phyloP scores from a whole-genome alignment of 129 eudicot genomes.

The Scalesia atractyloides region DNA sequence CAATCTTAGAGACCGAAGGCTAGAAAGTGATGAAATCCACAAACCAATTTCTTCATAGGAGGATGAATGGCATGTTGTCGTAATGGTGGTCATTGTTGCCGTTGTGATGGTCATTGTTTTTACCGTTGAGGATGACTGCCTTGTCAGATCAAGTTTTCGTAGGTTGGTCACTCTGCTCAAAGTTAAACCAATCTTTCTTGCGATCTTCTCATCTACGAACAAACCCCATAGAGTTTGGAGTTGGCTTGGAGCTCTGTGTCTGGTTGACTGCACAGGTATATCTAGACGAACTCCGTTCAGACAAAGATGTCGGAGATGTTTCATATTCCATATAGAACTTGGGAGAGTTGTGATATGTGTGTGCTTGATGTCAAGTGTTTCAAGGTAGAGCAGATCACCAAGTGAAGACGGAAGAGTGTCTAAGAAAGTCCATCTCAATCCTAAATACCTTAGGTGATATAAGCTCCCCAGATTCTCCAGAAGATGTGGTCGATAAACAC shows the following conservation, averaged over 20 bases:
- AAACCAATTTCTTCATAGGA: constrained; percentile 23
- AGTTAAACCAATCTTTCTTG: constrained; percentile 20
- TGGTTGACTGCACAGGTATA: constrained; percentile 20
- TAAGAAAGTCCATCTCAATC: constrained; percentile 39
- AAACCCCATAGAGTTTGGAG: constrained; percentile 39
- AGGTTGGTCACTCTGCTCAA: constrained; percentile 32
- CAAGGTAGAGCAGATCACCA: constrained; percentile 33
- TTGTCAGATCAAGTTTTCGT: constrained; percentile 36
- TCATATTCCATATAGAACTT: constrained; percentile 39
- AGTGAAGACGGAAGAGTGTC: constrained; percentile 41
- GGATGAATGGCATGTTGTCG: constrained; percentile 25
- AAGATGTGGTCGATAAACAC: constrained; percentile 32
- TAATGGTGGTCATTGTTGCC: constrained; percentile 14
- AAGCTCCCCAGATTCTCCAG: constrained; percentile 33
- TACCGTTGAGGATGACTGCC: constrained; percentile 18
- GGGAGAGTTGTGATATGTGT: constrained; percentile 39
- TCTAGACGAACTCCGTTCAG: constrained; percentile 29
- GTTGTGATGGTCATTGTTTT: constrained; percentile 15
- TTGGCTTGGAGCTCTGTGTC: constrained; percentile 26
- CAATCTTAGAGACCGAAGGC: constrained; percentile 28
- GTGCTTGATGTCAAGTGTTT: constrained; percentile 41
- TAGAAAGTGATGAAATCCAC: constrained; percentile 24
- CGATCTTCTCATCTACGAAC: constrained; percentile 34
- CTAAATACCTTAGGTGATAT: constrained; percentile 33
- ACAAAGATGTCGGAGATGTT: constrained; percentile 37